These are phyloP conservation scores for Seminavis robusta DNA, from an alignment of 108 stramenopile species.

Conservation along the genomic window DNA sequence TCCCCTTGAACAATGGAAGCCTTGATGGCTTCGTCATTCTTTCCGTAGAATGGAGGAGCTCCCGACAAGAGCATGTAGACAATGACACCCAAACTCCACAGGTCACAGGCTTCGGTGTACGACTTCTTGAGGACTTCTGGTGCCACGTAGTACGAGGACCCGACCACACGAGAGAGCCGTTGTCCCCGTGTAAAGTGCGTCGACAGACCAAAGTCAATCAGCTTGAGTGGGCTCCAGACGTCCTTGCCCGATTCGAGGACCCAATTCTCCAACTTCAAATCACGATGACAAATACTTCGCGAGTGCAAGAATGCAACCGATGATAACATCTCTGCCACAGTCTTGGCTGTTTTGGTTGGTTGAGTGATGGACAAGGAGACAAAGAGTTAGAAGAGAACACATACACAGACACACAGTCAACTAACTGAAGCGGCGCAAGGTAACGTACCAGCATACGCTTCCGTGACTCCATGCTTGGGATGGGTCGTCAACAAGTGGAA, in stretches of 20 bases:
- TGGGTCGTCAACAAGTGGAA: constrained; percentile 90
- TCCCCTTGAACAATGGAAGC: constrained; percentile 84
- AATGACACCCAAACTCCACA: constrained; percentile 94
- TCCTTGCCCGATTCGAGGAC: constrained; percentile 89
- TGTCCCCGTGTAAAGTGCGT: constrained; percentile 90
- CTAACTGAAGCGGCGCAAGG: neutral
- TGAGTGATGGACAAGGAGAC: constrained; percentile 7
- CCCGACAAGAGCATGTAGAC: constrained; percentile 90
- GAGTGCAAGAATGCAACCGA: constrained; percentile 95
- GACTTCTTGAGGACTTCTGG: constrained; percentile 97
- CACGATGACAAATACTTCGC: constrained; percentile 86
- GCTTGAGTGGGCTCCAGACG: constrained; percentile 88
- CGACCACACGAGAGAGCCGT: constrained; percentile 83
- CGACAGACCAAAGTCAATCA: constrained; percentile 94
- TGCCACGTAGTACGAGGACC: constrained; percentile 95
- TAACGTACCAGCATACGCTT: constrained; percentile 84
- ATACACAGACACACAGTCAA: neutral
- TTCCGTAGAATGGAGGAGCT: constrained; percentile 92
- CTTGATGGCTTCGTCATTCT: constrained; percentile 88
- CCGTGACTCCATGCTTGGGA: constrained; percentile 91
- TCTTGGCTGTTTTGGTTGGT: constrained; percentile 57
- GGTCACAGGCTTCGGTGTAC: constrained; percentile 94
- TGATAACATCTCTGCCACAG: constrained; percentile 88
- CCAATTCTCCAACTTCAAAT: constrained; percentile 94
- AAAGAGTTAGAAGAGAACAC: constrained; percentile 7